A percentile compares a stretch with the other conserved stretches of the same genome.
Conservation (phyloP, 306 rosid species). For the Medicago lupulina region DNA sequence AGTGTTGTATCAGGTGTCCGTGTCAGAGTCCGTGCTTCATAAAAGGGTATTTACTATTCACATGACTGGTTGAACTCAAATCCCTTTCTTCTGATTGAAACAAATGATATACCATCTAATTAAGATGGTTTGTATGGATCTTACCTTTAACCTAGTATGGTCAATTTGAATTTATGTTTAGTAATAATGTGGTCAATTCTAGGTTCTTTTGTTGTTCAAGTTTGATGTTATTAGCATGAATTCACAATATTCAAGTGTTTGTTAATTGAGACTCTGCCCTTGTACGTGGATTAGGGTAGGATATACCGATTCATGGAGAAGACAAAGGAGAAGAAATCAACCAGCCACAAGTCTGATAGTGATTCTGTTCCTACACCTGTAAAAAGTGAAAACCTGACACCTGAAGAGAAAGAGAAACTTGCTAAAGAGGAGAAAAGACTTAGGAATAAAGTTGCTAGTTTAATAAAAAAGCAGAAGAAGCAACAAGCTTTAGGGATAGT, state of each 20-base stretch:
- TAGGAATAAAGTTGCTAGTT: constrained; percentile 57
- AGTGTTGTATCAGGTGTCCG: too few species aligned
- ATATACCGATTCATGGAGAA: constrained; percentile 68
- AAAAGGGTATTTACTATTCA: neutral
- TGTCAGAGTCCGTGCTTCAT: too few species aligned
- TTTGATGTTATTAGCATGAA: constrained; percentile 11
- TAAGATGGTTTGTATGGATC: constrained; percentile 7
- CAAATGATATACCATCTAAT: neutral
- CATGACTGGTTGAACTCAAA: constrained; percentile 29
- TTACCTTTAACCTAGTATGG: neutral
- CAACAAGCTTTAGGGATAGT: constrained; percentile 63
- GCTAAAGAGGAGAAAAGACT: constrained; percentile 47
- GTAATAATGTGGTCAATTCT: constrained; percentile 13
- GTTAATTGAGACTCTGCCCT: constrained; percentile 35
- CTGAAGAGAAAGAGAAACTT: constrained; percentile 46
- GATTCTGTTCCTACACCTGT: constrained; percentile 46
- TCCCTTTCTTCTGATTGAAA: constrained; percentile 24
- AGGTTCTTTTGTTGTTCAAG: constrained; percentile 17
- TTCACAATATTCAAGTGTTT: constrained; percentile 16
- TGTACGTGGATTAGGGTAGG: constrained; percentile 67
- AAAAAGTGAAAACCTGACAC: constrained; percentile 41
- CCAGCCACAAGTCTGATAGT: constrained; percentile 41
- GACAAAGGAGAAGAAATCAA: constrained; percentile 49
- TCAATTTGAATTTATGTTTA: constrained; percentile 13
- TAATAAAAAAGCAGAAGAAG: constrained; percentile 72